phyloP scores from a whole-genome alignment of 768 basidiomycete genomes.

The Dioszegia crocea region DNA sequence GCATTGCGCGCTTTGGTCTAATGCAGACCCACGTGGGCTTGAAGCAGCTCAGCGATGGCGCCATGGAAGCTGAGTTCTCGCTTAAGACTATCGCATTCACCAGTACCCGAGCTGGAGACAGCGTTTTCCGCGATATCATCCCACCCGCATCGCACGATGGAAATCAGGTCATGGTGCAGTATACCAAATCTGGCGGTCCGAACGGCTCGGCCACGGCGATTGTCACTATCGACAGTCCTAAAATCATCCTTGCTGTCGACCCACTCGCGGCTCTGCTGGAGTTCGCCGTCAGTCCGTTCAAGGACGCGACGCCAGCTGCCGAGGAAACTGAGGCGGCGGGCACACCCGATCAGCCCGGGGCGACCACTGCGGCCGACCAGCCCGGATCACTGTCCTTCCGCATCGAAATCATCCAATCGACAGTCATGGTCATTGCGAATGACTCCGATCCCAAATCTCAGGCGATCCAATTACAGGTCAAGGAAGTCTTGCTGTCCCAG shows the following conservation, averaged over 20 bases:
- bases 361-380: constrained; percentile 14
- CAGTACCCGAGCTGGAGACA: constrained; percentile 75
- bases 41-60: constrained; percentile 75
- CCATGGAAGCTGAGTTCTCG: constrained; percentile 80
- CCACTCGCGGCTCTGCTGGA: constrained; percentile 82
- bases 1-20: constrained; percentile 79
- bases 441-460: constrained; percentile 73
- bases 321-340: constrained; percentile 15
- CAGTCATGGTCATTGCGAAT: constrained; percentile 79
- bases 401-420: constrained; percentile 83
- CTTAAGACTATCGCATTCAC: constrained; percentile 87
- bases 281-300: constrained; percentile 68
- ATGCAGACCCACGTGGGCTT: constrained; percentile 72
- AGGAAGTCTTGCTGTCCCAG: constrained; percentile 80
- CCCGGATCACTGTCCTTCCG: constrained; percentile 58
- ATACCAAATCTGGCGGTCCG: constrained; percentile 65
- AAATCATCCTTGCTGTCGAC: constrained; percentile 85
- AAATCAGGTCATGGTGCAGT: constrained; percentile 67
- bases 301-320: constrained; percentile 1
- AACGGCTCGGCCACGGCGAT: constrained; percentile 65
- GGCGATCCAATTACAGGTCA: constrained; percentile 78
- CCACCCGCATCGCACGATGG: constrained; percentile 85
- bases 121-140: constrained; percentile 89
- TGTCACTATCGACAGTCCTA: constrained; percentile 84
- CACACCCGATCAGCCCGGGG: constrained; percentile 18